These are phyloP conservation scores for Papiliotrema flavescens DNA, from an alignment of 1,284 basidiomycete species.

Conservation along the genomic window DNA sequence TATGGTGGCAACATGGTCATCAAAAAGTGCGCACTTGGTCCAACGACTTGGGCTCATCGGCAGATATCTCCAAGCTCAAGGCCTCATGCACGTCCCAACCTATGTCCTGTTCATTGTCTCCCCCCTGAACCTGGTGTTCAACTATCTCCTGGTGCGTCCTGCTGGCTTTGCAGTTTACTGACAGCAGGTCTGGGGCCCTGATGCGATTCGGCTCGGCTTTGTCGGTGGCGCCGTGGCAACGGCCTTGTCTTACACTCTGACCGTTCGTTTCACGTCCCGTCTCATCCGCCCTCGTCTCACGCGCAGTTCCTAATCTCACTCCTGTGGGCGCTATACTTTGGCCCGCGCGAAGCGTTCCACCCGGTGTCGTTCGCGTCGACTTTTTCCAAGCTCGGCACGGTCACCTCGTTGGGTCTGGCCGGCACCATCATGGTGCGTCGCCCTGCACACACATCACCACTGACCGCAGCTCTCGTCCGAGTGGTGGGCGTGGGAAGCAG, in stretches of 20 bases:
- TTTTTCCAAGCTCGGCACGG: slow-evolving; percentile 68
- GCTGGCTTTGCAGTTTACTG: slow-evolving; percentile 37
- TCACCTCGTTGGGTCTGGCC: slow-evolving; percentile 70
- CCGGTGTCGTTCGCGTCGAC: slow-evolving; percentile 61
- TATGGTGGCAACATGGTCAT: slow-evolving; percentile 54
- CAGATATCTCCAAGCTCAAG: slow-evolving; percentile 86
- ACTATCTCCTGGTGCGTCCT: slow-evolving; percentile 65
- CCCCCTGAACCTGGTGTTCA: slow-evolving; percentile 78
- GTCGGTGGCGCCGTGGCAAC: slow-evolving; percentile 90
- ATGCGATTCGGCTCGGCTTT: slow-evolving; percentile 74
- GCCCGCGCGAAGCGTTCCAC: slow-evolving; percentile 78
- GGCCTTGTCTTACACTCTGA: slow-evolving; percentile 81
- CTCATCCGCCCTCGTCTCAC: slow-evolving; percentile 11
- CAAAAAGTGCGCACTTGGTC: slow-evolving; percentile 33
- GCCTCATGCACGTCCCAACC: slow-evolving; percentile 81
- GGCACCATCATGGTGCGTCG: slow-evolving; percentile 60
- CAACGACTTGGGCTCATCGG: not conserved
- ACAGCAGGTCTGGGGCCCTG: slow-evolving; percentile 72
- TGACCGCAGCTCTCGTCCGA: slow-evolving; percentile 48
- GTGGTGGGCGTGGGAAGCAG: slow-evolving; percentile 51
- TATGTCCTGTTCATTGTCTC: slow-evolving; percentile 78
- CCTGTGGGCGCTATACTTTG: slow-evolving; percentile 69
- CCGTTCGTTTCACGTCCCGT: slow-evolving; percentile 50
- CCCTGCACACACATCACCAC: slow-evolving; percentile 3
- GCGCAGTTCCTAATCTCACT: slow-evolving; percentile 54